Conservation (phyloP, 1,284 basidiomycete genomes). For the Puccinia triticina region DNA sequence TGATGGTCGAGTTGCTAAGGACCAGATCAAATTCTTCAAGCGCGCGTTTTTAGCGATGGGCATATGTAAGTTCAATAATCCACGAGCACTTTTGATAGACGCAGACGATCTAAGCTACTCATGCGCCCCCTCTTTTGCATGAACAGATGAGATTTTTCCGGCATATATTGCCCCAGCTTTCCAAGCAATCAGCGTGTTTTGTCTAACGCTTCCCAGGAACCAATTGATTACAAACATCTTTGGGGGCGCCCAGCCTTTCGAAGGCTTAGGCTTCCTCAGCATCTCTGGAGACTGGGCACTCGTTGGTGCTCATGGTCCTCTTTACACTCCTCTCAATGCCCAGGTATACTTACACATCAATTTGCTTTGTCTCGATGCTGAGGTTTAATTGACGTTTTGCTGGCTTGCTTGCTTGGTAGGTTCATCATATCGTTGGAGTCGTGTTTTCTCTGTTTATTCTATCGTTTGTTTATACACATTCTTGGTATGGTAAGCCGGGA, state of each 20-base stretch:
- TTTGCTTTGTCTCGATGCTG: background rate
- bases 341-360: background rate
- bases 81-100: background rate
- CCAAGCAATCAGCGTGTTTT: conserved; percentile 50
- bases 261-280: conserved; percentile 45
- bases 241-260: conserved; percentile 47
- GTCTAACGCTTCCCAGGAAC: conserved; percentile 31
- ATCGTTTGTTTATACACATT: conserved; percentile 39
- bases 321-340: conserved; percentile 42
- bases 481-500: conserved; percentile 50
- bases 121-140: too few relatives aligned
- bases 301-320: conserved; percentile 45
- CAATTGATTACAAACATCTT: conserved; percentile 42
- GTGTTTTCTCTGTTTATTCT: conserved; percentile 43
- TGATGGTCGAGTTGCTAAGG: conserved; percentile 7
- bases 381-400: background rate
- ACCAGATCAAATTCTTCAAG: conserved; percentile 49
- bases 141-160: conserved; percentile 48
- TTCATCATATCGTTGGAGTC: conserved; percentile 50
- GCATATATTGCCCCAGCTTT: conserved; percentile 43
- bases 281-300: conserved; percentile 47
- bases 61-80: conserved; percentile 15
- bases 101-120: too few relatives aligned
- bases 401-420: background rate
- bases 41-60: conserved; percentile 46